phyloP scores from a whole-genome alignment of 2,329 filamentous ascomycete species.

The Pseudocercospora ulei region DNA sequence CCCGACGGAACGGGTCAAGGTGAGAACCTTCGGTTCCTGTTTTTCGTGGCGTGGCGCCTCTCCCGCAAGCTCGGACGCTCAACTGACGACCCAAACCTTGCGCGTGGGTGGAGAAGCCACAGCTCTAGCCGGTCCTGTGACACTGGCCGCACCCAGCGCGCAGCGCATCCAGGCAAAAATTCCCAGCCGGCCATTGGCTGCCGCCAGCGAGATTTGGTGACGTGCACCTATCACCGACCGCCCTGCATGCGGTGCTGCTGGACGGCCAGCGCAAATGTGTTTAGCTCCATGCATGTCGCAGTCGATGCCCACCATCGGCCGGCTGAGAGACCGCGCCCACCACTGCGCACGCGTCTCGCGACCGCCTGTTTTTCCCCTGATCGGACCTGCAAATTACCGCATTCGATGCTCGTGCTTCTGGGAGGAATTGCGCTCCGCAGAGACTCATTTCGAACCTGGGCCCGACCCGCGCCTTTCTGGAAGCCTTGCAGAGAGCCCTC shows the following conservation, averaged over 20 bases:
- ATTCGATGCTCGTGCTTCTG: conserved; percentile 3
- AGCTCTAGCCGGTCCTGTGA: conserved; percentile 1
- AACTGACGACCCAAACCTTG: not conserved
- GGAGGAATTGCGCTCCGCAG: conserved; percentile 1
- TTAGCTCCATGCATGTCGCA: conserved; percentile 6
- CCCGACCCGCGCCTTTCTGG: conserved; percentile 5
- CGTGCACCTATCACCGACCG: conserved; percentile 7
- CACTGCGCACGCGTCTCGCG: conserved; percentile 1
- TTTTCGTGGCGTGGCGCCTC: not conserved
- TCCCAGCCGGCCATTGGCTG: not conserved
- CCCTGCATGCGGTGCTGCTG: not conserved
- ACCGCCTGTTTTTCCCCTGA: conserved; percentile 1
- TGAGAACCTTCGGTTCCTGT: conserved; percentile 5
- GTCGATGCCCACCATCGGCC: not conserved
- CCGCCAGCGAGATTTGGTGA: conserved; percentile 1
- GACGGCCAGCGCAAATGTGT: not conserved
- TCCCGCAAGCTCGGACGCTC: conserved; percentile 5
- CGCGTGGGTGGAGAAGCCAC: conserved; percentile 2
- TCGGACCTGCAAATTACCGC: conserved; percentile 2
- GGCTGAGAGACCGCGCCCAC: conserved; percentile 1
- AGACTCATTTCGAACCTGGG: conserved; percentile 3
- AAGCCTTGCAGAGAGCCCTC: conserved; percentile 4
- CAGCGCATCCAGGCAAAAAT: conserved; percentile 1
- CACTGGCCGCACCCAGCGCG: not conserved
- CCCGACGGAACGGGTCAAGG: conserved; percentile 1